Base-by-base conservation (phyloP, 2,329 filamentous ascomycete genomes). In the Eutypella sp. region DNA sequence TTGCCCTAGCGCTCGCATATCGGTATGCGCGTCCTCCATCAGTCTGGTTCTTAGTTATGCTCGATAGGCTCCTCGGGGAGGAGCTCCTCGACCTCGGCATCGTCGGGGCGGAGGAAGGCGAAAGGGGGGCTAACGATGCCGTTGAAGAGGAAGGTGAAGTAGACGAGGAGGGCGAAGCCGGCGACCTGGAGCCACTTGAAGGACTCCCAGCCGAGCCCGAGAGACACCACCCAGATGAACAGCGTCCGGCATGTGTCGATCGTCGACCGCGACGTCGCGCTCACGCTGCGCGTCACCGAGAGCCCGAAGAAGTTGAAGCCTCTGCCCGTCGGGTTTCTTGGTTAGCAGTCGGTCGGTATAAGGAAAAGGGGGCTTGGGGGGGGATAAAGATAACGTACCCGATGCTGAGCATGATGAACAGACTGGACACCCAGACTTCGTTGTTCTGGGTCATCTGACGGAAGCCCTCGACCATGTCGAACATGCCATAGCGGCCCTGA, bases 271-370 rank as follows among this genome's bases (percentile, higher is more conserved):
- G 92, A 89, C 0, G 93, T 99, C 10, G 93, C 93, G 52, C 87
- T 95, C 55, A 99, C 89, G 51, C 71, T 84, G 49, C 89, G 82
- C 1, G 93, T 99, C 8, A 99, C 92, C 1, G 88, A 93, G 9
- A 99, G 79, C 7, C 93, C 93, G 67, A 99, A 99, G 74, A 95
- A 99, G 71, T 99, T 99, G 79, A 97, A 99, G 44, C 92, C 91
- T 52, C 89, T 95, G 51, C 25, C 10, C 38, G 6, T 13, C 3
- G 49, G 44, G 4, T 47, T 45, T 52, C 47, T 64, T 47, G 59
- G 55, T 45, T 37, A 43, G 39, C 25, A 44, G 50, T 39, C 22
- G 27, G 40, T n/a, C 42, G 23, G 23, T 23, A 25, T 5, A 7
- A 31, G 24, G 31, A 33, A 34, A 15, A 24, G 15, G 24, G 25